phyloP scores from a whole-genome alignment of 805 yeast species.

The Barnettozyma sucrosica region DNA sequence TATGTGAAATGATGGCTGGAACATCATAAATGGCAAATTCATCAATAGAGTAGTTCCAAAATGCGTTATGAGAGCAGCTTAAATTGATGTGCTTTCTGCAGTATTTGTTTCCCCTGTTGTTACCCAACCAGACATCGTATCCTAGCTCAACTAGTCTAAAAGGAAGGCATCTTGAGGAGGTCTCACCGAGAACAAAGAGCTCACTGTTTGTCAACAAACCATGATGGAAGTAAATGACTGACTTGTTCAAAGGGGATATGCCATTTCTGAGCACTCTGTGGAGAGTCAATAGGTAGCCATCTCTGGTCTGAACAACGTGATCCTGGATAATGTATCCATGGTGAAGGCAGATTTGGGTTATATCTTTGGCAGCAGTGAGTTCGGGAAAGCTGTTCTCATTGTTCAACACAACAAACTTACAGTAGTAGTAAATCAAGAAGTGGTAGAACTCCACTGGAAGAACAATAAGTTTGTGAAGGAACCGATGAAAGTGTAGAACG shows the following conservation, averaged over 20 bases:
- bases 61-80: slow-evolving; percentile 37
- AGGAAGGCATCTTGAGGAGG: slow-evolving; percentile 51
- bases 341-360: slow-evolving; percentile 4
- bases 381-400: neutral
- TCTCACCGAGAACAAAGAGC: slow-evolving; percentile 66
- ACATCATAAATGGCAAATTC: slow-evolving; percentile 91
- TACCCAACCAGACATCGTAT: slow-evolving; percentile 93
- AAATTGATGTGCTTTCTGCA: slow-evolving; percentile 66
- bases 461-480: neutral
- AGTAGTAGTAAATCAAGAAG: neutral
- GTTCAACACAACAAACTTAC: neutral
- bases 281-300: slow-evolving; percentile 67
- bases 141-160: slow-evolving; percentile 73
- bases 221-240: slow-evolving; percentile 81
- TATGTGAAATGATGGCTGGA: slow-evolving; percentile 75
- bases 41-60: slow-evolving; percentile 90
- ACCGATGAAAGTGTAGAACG: neutral
- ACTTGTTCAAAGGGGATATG: slow-evolving; percentile 37
- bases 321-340: slow-evolving; percentile 68
- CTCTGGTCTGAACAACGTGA: slow-evolving; percentile 71
- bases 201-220: slow-evolving; percentile 65
- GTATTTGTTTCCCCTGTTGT: slow-evolving; percentile 89
- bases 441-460: neutral
- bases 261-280: slow-evolving; percentile 42
- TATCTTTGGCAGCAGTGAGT: slow-evolving; percentile 5